phyloP scores from a whole-genome alignment of 257 asterid species.

The Nicotiana knightiana region DNA sequence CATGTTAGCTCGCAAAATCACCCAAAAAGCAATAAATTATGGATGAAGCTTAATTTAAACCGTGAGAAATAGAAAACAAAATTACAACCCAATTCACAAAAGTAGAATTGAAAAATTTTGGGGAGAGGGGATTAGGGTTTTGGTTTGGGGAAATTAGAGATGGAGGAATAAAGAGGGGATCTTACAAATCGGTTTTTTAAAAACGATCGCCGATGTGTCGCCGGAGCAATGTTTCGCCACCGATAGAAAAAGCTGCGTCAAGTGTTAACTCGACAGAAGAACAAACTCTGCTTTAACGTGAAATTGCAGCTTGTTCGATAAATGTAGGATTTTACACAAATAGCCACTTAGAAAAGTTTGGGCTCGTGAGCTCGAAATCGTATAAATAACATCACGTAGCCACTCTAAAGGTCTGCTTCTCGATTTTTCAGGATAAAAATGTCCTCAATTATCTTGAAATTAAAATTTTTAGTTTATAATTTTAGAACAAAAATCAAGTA shows the following conservation, averaged over 20 bases:
- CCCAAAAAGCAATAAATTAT: background rate
- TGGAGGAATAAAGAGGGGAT: background rate
- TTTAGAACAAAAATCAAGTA: too few species aligned
- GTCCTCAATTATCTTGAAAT: too few species aligned
- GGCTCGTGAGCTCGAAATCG: background rate
- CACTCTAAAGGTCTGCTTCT: too few species aligned
- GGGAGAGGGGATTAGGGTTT: constrained; percentile 1
- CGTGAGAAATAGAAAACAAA: background rate
- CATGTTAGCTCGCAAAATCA: background rate
- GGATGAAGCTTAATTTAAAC: background rate
- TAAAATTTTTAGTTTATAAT: too few species aligned
- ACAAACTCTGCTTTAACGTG: background rate
- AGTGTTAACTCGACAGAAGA: background rate
- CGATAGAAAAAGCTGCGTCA: background rate
- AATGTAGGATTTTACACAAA: too few species aligned
- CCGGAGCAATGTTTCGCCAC: constrained; percentile 4
- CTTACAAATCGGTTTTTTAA: background rate
- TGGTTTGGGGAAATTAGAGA: background rate
- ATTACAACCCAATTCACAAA: background rate
- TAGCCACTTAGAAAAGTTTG: background rate
- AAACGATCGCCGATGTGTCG: background rate
- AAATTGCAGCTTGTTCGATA: background rate
- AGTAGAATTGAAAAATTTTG: background rate
- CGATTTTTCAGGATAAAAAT: too few species aligned
- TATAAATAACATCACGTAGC: too few species aligned